phyloP scores from a whole-genome alignment of 148 eudicot species.

The Oxyria digyna region DNA sequence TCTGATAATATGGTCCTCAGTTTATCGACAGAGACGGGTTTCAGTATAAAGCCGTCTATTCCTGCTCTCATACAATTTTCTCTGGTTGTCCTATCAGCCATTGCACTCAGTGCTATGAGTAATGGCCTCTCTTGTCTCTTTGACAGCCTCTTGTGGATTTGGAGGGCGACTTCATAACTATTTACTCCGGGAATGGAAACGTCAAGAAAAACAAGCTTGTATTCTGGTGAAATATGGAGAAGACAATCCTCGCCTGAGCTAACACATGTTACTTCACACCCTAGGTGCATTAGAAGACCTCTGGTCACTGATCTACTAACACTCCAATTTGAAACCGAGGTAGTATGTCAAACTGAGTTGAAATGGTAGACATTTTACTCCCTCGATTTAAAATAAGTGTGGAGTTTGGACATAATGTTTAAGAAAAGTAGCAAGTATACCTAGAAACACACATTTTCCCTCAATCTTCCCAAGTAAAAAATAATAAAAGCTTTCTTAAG shows the following conservation, averaged over 20 bases:
- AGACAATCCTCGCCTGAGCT: constrained; percentile 63
- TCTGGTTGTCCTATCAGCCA: constrained; percentile 40
- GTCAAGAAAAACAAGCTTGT: constrained; percentile 57
- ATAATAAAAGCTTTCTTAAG: no score
- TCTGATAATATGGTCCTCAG: constrained; percentile 67
- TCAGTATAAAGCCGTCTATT: constrained; percentile 62
- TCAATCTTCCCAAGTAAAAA: no score
- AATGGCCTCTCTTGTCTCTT: constrained; percentile 46
- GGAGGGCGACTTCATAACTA: constrained; percentile 50
- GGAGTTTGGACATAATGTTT: no score
- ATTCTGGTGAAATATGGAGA: constrained; percentile 36
- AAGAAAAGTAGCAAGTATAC: no score
- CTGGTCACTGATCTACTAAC: constrained; percentile 61
- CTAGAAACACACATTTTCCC: no score
- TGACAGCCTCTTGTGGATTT: constrained; percentile 40
- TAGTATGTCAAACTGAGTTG: no score
- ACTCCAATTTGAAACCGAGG: constrained; percentile 31
- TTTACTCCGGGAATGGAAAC: constrained; percentile 39
- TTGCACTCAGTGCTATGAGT: constrained; percentile 50
- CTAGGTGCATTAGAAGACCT: constrained; percentile 76
- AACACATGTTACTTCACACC: constrained; percentile 58
- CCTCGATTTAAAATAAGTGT: no score
- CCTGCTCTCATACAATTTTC: constrained; percentile 66
- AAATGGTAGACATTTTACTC: no score
- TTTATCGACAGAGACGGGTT: constrained; percentile 78